Base-by-base conservation (phyloP, 495 filamentous ascomycete species). In the Lophiostoma macrostomum region DNA sequence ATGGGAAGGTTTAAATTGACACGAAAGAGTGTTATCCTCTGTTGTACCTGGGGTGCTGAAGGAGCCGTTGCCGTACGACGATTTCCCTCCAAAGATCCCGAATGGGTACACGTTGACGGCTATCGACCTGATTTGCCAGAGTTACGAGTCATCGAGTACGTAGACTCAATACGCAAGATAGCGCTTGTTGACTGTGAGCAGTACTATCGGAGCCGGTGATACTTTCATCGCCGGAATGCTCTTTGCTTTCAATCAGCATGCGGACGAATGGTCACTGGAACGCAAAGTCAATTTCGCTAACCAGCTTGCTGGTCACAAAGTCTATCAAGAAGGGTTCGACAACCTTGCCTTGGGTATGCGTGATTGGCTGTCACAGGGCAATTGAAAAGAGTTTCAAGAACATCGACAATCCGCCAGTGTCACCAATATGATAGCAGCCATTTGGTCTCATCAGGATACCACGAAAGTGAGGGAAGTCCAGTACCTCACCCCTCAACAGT, bases 221-320 rank as follows among this genome's bases (percentile, higher is more conserved):
- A 87, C 85, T 1, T 88, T 89, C 58, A 80, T 86, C 53, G 85
- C 84, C 6, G 85, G 83, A 20, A 80, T 87, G 65, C 66, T 88
- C 34, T 87, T 81, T 64, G 76, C 74, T 16, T 61, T 85, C 56
- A 67, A 75, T 37, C 78, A 71, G 56, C 77, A 75, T 60, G 52
- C 56, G 20, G 58, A 73, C 18, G 72, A 75, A 54, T 83, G 80
- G 82, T 63, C 71, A 57, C 61, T 73, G 16, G 55, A 67, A 41
- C 66, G 66, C 43, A 82, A 74, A 67, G 70, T 88, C 40, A 54
- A 49, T 13, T 85, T 87, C 68, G 83, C 82, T 34, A 85, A 81
- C 53, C 74, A 76, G 23, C 64, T 89, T 65, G 84, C 85, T 39
- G 85, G 83, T 35, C 72, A 72, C 53, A 89, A 88, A 67, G 80